Percentiles rank a stretch among this genome's conserved stretches.
Conservation (phyloP, 345 rosid species). For the Capsella bursapastoris region DNA sequence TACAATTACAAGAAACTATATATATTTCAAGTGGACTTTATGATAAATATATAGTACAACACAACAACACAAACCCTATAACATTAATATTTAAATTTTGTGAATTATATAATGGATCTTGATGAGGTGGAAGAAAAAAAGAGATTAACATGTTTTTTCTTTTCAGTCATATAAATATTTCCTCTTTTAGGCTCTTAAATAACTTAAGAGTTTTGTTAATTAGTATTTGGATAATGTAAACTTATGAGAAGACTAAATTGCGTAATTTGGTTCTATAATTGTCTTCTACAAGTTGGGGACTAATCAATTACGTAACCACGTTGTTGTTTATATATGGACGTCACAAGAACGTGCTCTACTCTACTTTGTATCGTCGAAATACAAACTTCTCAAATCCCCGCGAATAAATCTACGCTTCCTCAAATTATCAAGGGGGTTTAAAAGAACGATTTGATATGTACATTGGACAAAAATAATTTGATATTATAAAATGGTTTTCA, state of each 20-base stretch:
- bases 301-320: conserved; percentile 19
- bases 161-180: no score
- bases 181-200: neutral
- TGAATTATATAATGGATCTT: neutral
- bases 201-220: neutral
- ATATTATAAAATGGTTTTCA: neutral
- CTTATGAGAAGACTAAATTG: neutral
- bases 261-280: neutral
- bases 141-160: neutral
- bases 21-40: conserved; percentile 21
- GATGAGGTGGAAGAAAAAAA: neutral
- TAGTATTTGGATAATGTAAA: conserved; percentile 10
- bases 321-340: conserved; percentile 28
- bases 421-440: neutral
- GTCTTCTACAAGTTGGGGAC: neutral
- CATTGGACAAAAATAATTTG: neutral
- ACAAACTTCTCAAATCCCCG: neutral
- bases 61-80: neutral
- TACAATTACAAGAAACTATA: neutral
- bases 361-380: neutral
- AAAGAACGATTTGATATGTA: neutral
- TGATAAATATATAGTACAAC: neutral
- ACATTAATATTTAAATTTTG: neutral
- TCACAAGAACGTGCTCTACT: conserved; percentile 23
- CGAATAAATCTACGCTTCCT: neutral